Percentiles rank a stretch among this genome's conserved stretches.
Conservation (phyloP, 2,329 filamentous ascomycete genomes). For the Blastomyces parvus region DNA sequence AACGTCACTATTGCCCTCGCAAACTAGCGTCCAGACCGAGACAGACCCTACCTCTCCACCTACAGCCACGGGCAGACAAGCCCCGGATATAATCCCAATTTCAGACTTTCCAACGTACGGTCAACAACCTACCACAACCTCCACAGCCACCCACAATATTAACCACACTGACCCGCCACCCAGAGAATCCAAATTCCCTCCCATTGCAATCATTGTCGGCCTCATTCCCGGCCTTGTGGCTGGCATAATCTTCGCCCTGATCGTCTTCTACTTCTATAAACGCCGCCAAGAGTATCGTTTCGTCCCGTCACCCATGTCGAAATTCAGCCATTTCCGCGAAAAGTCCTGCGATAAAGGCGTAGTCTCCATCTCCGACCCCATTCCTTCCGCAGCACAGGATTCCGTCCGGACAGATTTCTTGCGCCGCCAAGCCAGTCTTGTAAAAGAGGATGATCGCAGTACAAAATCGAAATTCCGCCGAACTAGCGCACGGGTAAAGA, state of each 20-base stretch:
- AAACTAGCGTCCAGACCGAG: slow-evolving; percentile 16
- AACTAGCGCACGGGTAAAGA: slow-evolving; percentile 30
- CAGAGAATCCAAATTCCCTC: slow-evolving; percentile 29
- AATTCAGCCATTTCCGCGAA: slow-evolving; percentile 23
- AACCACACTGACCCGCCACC: slow-evolving; percentile 22
- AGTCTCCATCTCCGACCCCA: slow-evolving; percentile 35
- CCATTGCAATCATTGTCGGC: slow-evolving; percentile 34
- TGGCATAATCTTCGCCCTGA: slow-evolving; percentile 44
- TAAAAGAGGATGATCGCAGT: slow-evolving; percentile 17
- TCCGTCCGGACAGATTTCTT: slow-evolving; percentile 39
- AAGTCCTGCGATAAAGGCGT: slow-evolving; percentile 26
- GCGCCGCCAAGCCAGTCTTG: slow-evolving; percentile 21
- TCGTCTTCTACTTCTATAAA: slow-evolving; percentile 36
- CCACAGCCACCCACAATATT: slow-evolving; percentile 17
- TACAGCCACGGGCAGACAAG: slow-evolving; percentile 12
- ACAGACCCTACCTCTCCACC: slow-evolving; percentile 13
- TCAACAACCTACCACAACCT: slow-evolving; percentile 14
- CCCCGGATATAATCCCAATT: neutral
- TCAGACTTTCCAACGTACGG: neutral
- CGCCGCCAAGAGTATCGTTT: slow-evolving; percentile 18
- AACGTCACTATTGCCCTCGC: slow-evolving; percentile 16
- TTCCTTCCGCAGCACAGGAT: slow-evolving; percentile 31
- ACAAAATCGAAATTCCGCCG: slow-evolving; percentile 29
- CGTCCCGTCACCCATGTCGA: slow-evolving; percentile 15
- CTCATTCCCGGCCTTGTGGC: slow-evolving; percentile 40